Conservation (phyloP, 116 monocot genomes). For the Papilionanthe hybrid region DNA sequence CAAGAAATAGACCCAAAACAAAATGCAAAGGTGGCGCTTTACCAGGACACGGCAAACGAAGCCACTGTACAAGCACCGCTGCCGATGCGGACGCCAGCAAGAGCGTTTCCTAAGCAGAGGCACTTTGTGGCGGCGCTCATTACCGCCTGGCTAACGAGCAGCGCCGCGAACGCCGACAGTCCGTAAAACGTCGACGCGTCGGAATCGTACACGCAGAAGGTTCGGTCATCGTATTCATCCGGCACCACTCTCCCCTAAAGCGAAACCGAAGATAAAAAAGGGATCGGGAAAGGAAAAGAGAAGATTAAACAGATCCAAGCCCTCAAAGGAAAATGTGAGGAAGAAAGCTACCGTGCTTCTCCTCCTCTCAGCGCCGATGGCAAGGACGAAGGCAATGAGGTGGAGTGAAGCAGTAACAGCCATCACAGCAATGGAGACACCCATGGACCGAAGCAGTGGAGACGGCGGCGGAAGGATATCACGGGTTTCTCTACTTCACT, state of each 20-base stretch:
- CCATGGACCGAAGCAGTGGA: slow-evolving; percentile 20
- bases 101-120: slow-evolving; percentile 53
- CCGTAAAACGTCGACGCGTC: slow-evolving; percentile 90
- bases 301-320: neutral
- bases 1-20: too few relatives aligned
- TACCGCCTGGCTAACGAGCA: slow-evolving; percentile 59
- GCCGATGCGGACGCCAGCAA: slow-evolving; percentile 21
- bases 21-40: neutral
- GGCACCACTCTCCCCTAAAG: slow-evolving; percentile 77
- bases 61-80: slow-evolving; percentile 41
- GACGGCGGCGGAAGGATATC: too few relatives aligned
- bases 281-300: neutral
- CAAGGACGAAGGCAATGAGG: slow-evolving; percentile 86
- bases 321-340: neutral
- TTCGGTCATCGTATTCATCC: slow-evolving; percentile 83
- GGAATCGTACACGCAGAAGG: slow-evolving; percentile 77
- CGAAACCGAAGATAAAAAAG: neutral
- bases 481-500: neutral
- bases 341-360: slow-evolving; percentile 49
- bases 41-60: slow-evolving; percentile 70
- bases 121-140: slow-evolving; percentile 53
- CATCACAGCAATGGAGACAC: slow-evolving; percentile 36
- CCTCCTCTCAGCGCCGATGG: slow-evolving; percentile 82
- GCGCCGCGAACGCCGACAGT: slow-evolving; percentile 62
- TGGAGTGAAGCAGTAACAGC: slow-evolving; percentile 51